These are phyloP conservation scores for Usnea hakonensis DNA, from an alignment of 495 filamentous ascomycete species.

Conservation along the genomic window DNA sequence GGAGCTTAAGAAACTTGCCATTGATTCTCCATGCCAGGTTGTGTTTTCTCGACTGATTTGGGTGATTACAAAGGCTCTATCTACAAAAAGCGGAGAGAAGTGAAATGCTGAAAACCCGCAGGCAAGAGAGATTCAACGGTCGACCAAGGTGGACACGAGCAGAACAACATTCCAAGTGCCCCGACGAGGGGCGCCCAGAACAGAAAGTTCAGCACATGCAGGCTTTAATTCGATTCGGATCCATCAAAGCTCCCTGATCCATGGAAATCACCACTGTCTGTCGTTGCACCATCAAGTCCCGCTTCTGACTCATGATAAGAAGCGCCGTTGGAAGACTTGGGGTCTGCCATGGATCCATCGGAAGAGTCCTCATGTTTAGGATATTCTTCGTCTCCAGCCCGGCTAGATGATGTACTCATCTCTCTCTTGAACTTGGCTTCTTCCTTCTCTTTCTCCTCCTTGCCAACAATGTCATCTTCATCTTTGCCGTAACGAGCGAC, in stretches of 20 bases:
- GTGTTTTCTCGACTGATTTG: no score
- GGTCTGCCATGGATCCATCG: not conserved
- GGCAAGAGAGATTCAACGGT: not conserved
- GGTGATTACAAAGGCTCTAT: not conserved
- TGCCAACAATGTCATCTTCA: not conserved
- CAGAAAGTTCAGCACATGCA: not conserved
- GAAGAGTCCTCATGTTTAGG: not conserved
- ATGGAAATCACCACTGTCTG: not conserved
- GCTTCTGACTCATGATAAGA: not conserved
- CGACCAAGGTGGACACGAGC: not conserved
- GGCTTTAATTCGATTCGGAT: not conserved
- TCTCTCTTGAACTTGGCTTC: not conserved
- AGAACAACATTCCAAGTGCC: not conserved
- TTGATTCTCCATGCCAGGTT: not conserved
- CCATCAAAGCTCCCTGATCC: not conserved
- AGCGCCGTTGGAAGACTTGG: no score
- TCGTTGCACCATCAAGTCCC: not conserved
- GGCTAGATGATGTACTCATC: not conserved
- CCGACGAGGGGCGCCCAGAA: not conserved
- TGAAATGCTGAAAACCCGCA: not conserved
- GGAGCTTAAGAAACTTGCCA: not conserved
- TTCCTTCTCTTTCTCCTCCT: not conserved
- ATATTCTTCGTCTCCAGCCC: not conserved
- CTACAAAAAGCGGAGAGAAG: not conserved
- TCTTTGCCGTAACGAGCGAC: not conserved